Base-by-base conservation (phyloP, 805 yeast genomes). In the Cyberlindnera petersonii region DNA sequence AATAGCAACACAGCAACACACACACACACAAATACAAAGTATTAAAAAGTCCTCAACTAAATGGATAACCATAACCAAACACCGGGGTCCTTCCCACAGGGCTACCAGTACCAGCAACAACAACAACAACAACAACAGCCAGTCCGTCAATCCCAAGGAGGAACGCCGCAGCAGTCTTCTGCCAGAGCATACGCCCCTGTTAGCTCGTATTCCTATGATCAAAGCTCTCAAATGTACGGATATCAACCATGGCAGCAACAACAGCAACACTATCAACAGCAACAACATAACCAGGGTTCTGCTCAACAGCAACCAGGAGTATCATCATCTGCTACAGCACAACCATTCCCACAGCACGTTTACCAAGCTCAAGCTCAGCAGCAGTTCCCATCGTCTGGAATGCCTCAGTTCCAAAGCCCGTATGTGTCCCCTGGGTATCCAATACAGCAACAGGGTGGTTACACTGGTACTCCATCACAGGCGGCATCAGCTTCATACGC, bases 61-160 rank as follows among this genome's bases (percentile, higher is more conserved):
- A 31, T 31, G 33, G 36, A 37, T 27, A 41, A 42, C 7, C 46
- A 27, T 13, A 35, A 27, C 13, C 41, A 33, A 31, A 49, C 35
- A 24, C n/a, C 27, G 7, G 29, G 28, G 18, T 19, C 37, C 5
- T 31, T 18, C 39, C 36, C 43, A 6, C 37, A 41, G 19, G 35
- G 32, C 20, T 36, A 36, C 27, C 50, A 42, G 26, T 46, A 45
- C 23, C 53, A 47, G 22, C 54, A 43, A 34, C 44, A 35, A 30
- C 49, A n/a, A n/a, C n/a, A n/a, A n/a, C n/a, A n/a, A n/a, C 53
- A 47, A 21, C 54, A 43, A 34, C 44, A 35, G 31, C 49, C 44
- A 30, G 30, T 26, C 22, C 33, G 33, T n/a, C 50, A 33, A 5
- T 49, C 40, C n/a, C 56, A 48, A 24, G 42, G 27, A 10, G 34